Evolutionary conservation across 345 rosid species (phyloP).

Genomic region (Aurinia saxatilis): DNA sequence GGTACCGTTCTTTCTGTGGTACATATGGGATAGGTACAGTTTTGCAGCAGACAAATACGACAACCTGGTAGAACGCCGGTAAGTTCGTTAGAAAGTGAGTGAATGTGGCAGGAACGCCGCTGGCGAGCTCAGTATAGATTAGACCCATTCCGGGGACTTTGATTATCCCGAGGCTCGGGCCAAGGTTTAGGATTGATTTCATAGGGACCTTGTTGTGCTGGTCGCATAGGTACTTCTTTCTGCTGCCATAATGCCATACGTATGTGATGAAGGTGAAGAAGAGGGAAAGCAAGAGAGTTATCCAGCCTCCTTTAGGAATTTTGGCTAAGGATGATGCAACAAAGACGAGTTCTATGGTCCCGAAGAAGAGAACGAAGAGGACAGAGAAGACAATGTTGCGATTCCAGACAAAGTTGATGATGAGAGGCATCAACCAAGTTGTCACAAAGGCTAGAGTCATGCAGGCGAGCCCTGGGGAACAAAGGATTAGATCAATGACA

Average conservation of each 20-base stretch:
- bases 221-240: slow-evolving; percentile 74
- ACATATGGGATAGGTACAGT: slow-evolving; percentile 82
- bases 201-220: slow-evolving; percentile 72
- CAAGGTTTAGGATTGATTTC: slow-evolving; percentile 71
- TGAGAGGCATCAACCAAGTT: slow-evolving; percentile 65
- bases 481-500: slow-evolving; percentile 2
- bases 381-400: slow-evolving; percentile 42
- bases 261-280: slow-evolving; percentile 45
- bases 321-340: slow-evolving; percentile 49
- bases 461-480: slow-evolving; percentile 68
- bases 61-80: slow-evolving; percentile 89
- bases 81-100: slow-evolving; percentile 75
- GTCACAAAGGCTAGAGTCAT: slow-evolving; percentile 57
- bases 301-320: slow-evolving; percentile 80
- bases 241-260: slow-evolving; percentile 79
- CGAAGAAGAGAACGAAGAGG: slow-evolving; percentile 52
- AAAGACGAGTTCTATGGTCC: slow-evolving; percentile 61
- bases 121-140: slow-evolving; percentile 70
- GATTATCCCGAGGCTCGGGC: slow-evolving; percentile 82
- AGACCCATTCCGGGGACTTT: slow-evolving; percentile 94
- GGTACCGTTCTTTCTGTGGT: slow-evolving; percentile 74
- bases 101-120: slow-evolving; percentile 75
- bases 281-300: slow-evolving; percentile 54
- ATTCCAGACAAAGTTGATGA: slow-evolving; percentile 67
- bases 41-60: slow-evolving; percentile 77